Evolutionary conservation across 805 yeast species (phyloP), one percentile per base, ranked within the genome.

Genomic region (Pichia pseudocactophila): DNA sequence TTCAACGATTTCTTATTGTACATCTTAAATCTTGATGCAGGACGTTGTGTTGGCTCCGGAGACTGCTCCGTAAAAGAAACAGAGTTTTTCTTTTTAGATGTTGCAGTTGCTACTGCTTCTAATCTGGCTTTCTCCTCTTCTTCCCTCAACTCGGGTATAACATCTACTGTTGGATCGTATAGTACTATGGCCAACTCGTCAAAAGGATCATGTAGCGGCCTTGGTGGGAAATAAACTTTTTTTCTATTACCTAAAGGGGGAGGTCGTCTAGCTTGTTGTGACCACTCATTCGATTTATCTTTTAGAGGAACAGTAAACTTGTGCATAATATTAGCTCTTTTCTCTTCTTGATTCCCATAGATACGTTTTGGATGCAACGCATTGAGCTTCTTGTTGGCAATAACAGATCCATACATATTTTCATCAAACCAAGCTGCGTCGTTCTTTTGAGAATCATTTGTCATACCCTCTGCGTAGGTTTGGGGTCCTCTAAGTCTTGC

Each of bases 121-220:
- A 57, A 61, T 27, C 43, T 30, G 53, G 43, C 61, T 39, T 61
- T 44, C 51, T 53, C 57, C 34, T 56, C 55, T 50, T 57, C 58
- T 38, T 50, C 50, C 50, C 55, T 51, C 27, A 46, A 45, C 46
- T 60, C 64, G 41, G 68, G 61, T 40, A 57, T 48, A 47, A 61
- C 73, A 56, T 92, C 97, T 3, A 90, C 80, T 0, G 97, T 85
- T 0, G 98, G 98, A 60, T 92, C 98, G 56, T 87, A 92, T 36
- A 92, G 67, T 1, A 92, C 97, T 42, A 92, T 86, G 2, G 98
- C 97, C 54, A 85, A 80, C 58, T 92, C 97, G 47, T 82, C 88
- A 35, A 81, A 71, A 0, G 98, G 98, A 63, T 92, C 98, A 58
- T 90, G 94, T n/a, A 92, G 68, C 1, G 98, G 94, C 44, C 88